A percentile compares a stretch with the other conserved stretches of the same genome.
These are phyloP conservation scores for Chrysanthemum makinoi DNA, from an alignment of 129 eudicot genomes.

Conservation along the genomic window DNA sequence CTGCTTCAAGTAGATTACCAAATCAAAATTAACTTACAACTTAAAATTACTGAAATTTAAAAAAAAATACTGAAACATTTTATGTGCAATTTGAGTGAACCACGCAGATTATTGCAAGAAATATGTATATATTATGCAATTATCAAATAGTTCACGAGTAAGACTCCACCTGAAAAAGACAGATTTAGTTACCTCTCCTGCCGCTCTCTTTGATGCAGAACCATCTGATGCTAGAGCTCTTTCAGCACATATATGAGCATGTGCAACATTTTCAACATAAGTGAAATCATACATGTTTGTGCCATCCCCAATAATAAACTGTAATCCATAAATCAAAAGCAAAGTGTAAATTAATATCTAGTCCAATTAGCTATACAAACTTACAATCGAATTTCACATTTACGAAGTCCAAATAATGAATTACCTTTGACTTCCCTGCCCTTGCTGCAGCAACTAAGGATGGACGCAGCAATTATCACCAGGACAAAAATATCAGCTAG, in stretches of 20 bases:
- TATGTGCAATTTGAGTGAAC: background rate
- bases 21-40: slow-evolving; percentile 10
- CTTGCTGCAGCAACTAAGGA: slow-evolving; percentile 89
- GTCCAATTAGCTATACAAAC: background rate
- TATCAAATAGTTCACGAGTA: no score
- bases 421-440: slow-evolving; percentile 92
- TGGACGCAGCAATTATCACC: slow-evolving; percentile 92
- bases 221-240: slow-evolving; percentile 93
- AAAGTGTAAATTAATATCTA: background rate
- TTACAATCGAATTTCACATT: slow-evolving; percentile 5
- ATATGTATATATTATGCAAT: background rate
- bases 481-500: slow-evolving; percentile 95
- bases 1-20: background rate
- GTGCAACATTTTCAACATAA: slow-evolving; percentile 96
- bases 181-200: slow-evolving; percentile 67
- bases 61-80: no score
- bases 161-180: slow-evolving; percentile 10
- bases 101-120: background rate
- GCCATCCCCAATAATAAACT: slow-evolving; percentile 94
- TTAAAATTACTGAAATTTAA: background rate
- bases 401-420: background rate
- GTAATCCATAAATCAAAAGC: slow-evolving; percentile 31
- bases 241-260: slow-evolving; percentile 98
- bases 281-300: slow-evolving; percentile 94
- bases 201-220: slow-evolving; percentile 72